Conservation (phyloP, 148 eudicot genomes). For the Heliosperma pusillum region DNA sequence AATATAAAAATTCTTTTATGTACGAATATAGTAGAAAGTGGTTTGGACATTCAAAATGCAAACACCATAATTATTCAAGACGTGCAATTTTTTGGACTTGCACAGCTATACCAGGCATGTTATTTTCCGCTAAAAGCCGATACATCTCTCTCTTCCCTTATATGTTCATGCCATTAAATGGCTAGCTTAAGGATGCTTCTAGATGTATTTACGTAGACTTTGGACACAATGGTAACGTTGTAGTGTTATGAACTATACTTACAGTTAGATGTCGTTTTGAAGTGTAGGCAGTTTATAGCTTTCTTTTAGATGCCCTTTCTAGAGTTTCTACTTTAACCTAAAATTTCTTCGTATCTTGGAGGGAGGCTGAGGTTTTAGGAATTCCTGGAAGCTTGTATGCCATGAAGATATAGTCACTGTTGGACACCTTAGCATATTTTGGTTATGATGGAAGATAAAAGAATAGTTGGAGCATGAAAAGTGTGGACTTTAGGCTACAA, state of each 20-base stretch:
- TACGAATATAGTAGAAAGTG: slow-evolving; percentile 97
- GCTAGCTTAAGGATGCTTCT: not conserved
- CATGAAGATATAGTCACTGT: not conserved
- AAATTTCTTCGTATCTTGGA: not conserved
- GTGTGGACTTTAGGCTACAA: not conserved
- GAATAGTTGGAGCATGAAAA: not conserved
- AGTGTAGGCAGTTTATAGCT: not conserved
- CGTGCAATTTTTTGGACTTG: slow-evolving; percentile 94
- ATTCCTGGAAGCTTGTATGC: not conserved
- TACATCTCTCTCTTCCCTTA: not conserved
- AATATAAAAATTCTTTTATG: slow-evolving; percentile 71
- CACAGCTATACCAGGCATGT: slow-evolving; percentile 91
- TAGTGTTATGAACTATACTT: not conserved
- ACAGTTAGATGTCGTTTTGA: not conserved
- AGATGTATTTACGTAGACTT: not conserved
- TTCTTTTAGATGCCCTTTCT: not conserved
- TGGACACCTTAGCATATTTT: not conserved
- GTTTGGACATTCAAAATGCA: slow-evolving; percentile 94
- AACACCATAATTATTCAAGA: slow-evolving; percentile 94
- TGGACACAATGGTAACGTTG: not conserved
- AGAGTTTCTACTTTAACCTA: not conserved
- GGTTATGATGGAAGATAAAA: not conserved
- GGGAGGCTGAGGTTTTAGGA: not conserved
- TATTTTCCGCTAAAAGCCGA: not conserved
- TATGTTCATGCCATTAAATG: not conserved